phyloP scores from a whole-genome alignment of 352 stramenopile genomes.

The Phytophthora kernoviae region DNA sequence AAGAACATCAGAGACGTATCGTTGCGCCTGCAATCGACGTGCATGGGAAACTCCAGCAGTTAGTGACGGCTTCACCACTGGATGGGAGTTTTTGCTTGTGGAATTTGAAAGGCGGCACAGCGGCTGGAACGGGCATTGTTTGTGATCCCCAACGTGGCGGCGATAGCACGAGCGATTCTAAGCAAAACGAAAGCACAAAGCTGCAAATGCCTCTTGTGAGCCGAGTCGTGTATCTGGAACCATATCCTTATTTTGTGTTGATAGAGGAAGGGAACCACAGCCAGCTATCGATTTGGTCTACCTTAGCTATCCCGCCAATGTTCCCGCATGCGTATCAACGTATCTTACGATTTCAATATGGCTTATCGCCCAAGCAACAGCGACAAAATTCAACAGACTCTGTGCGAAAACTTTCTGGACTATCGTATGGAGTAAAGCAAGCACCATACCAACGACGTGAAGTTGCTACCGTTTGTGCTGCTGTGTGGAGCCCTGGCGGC shows the following conservation, averaged over 20 bases:
- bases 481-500: constrained; percentile 34
- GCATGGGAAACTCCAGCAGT: constrained; percentile 21
- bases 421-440: neutral
- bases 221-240: constrained; percentile 40
- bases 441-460: neutral
- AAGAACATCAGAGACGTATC: neutral
- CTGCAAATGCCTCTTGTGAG: constrained; percentile 10
- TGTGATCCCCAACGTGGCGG: neutral
- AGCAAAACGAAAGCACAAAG: neutral
- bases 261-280: constrained; percentile 32
- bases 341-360: constrained; percentile 18
- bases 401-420: neutral
- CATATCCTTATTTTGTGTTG: constrained; percentile 48
- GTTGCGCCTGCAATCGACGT: constrained; percentile 39
- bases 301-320: constrained; percentile 28
- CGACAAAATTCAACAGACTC: neutral
- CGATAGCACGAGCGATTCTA: neutral
- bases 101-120: constrained; percentile 45
- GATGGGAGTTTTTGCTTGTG: constrained; percentile 52
- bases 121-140: constrained; percentile 22
- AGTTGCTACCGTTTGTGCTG: constrained; percentile 12
- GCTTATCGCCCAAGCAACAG: neutral
- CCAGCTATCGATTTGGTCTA: constrained; percentile 48
- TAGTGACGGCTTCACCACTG: constrained; percentile 39
- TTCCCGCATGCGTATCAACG: constrained; percentile 23